Evolutionary conservation across 75 land plant species (phyloP), one percentile per base, ranked within the genome.

Genomic region (Ceratopteris richardii): DNA sequence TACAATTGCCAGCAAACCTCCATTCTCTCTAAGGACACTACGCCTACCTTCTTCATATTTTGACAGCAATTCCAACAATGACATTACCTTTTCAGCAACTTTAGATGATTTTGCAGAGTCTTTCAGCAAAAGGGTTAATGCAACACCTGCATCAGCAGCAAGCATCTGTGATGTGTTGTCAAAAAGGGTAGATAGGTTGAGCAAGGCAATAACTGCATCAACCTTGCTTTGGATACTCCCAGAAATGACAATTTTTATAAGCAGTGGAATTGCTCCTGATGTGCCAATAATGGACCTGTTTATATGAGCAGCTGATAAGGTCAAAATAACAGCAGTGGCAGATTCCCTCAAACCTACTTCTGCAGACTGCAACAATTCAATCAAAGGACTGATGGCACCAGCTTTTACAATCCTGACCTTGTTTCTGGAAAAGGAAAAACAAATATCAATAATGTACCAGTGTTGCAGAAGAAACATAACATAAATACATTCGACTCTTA

Each of bases 1-100:
- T 14, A 87, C 88, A n/a, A 87, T 64, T 30, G 91, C 60, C 18
- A 84, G 75, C 14, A 87, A 74, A 50, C 88, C 88, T 16, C 88
- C 88, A 36, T 75, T 80, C 58, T 74, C 82, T 19, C 71, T 51
- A 29, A 64, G 59, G 55, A 85, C 64, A 4, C 61, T 69, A 0
- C n/a, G 56, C 64, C 85, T 75, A 0, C 60, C 89, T 33, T 85
- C 85, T 23, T 88, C 85, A 66, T 67, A 84, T 5, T n/a, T 57
- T 24, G 76, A 55, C 42, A 87, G 28, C 11, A 77, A 81, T 59
- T 84, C 93, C 22, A 88, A 37, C 21, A 88, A 75, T 11, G 76
- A 62, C 37, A 30, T 67, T 37, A 75, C 65, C 61, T 81, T 84
- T 39, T 85, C 89, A 25, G 76, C 80, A 25, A 64, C 74, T 70